Evolutionary conservation across 2,329 filamentous ascomycete species (phyloP), one percentile per base, ranked within the genome.

Genomic region (Zasmidium cellare): DNA sequence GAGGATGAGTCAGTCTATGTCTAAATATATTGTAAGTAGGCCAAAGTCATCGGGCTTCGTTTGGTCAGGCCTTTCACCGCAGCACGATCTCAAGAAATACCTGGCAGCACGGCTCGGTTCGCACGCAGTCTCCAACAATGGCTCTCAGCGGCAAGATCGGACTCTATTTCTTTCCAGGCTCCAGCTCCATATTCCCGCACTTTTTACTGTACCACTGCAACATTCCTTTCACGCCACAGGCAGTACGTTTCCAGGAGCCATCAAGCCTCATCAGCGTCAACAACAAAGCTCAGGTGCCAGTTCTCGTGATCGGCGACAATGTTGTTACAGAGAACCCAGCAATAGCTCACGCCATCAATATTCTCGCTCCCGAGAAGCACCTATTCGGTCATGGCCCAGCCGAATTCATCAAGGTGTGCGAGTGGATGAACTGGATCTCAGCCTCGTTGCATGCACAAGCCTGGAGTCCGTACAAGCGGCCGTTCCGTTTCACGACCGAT

Each of bases 391-490:
- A 47, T 16, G 47, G 47, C 19, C 22, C 51, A 18, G 14, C 46
- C 19, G 48, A 57, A 7, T 41, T 25, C 12, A 28, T 41, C 3
- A 49, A 49, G 3, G 51, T 44, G 1, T 57, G 51, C 20, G 55
- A 57, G 23, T 57, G 55, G 55, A 47, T 57, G 35, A 57, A 57
- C 25, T 57, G 55, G 55, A 24, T 57, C 11, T 52, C 48, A 24
- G 55, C 47, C 12, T 47, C 55, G 5, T 38, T 57, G 6, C 55
- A 57, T 19, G 55, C 35, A 6, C 35, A 41, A n/a, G 35, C 35
- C 7, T 41, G 35, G 35, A 18, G 35, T n/a, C 35, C 35, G 3
- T 41, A 9, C 35, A 41, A 9, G 6, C 7, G 35, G n/a, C 35
- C 35, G 3, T 41, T 41, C 16, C 35, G 35, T 14, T 41, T 41